These are phyloP conservation scores for Albatrellus ellisii DNA, from an alignment of 768 basidiomycete genomes.

Conservation along the genomic window DNA sequence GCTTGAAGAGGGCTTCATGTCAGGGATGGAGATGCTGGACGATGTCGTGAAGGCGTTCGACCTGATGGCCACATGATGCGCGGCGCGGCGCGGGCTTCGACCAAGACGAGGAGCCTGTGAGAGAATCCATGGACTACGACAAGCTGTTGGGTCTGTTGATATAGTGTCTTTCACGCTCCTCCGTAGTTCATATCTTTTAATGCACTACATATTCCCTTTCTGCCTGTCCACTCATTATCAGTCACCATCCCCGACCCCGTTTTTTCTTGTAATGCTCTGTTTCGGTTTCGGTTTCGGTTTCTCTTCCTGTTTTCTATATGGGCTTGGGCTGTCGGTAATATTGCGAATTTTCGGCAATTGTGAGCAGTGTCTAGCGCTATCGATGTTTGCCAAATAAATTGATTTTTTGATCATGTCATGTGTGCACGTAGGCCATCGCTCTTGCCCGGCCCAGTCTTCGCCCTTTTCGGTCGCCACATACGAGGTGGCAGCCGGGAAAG, in stretches of 20 bases:
- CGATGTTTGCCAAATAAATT: not conserved
- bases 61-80: constrained; percentile 63
- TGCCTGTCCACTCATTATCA: constrained; percentile 8
- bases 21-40: constrained; percentile 65
- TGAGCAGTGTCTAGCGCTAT: not conserved
- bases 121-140: constrained; percentile 47
- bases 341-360: constrained; percentile 6
- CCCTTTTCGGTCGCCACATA: no score
- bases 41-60: constrained; percentile 77
- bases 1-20: constrained; percentile 65
- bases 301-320: constrained; percentile 1
- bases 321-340: no score
- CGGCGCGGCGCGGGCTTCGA: constrained; percentile 48
- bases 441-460: no score
- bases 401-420: not conserved
- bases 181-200: constrained; percentile 4
- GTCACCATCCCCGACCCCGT: constrained; percentile 5
- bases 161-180: constrained; percentile 1
- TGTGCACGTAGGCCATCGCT: no score
- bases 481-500: no score
- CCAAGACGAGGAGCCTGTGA: constrained; percentile 42
- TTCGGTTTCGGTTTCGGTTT: not conserved
- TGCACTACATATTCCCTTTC: constrained; percentile 13
- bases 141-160: constrained; percentile 30
- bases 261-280: constrained; percentile 4